Evolutionary conservation across 331 rosid genomes (phyloP).

Genomic region (Acacia pycnantha): DNA sequence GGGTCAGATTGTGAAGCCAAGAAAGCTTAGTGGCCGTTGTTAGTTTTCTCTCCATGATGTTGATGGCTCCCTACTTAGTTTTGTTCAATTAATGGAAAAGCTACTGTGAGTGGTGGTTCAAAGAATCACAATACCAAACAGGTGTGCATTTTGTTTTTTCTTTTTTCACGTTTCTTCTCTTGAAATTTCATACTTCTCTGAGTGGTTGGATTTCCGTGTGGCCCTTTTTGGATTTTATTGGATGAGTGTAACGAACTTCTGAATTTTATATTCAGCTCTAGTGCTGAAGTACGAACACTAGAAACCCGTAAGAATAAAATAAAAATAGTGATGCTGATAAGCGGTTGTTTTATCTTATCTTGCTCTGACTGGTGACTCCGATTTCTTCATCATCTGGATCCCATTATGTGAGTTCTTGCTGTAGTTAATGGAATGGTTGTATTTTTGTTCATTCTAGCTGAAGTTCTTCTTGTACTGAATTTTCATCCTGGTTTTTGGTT

Average conservation of each 20-base stretch:
- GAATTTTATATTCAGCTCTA: background rate
- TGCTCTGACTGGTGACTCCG: background rate
- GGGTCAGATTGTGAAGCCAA: slow-evolving; percentile 35
- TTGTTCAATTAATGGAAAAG: slow-evolving; percentile 37
- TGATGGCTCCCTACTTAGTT: slow-evolving; percentile 27
- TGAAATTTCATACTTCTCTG: background rate
- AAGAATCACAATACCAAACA: slow-evolving; percentile 19
- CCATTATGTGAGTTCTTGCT: slow-evolving; percentile 35
- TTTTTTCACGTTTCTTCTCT: background rate
- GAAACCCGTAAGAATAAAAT: background rate
- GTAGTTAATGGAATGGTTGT: slow-evolving; percentile 5
- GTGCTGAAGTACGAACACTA: slow-evolving; percentile 12
- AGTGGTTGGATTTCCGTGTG: slow-evolving; percentile 29
- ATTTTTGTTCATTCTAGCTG: background rate
- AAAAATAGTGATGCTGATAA: background rate
- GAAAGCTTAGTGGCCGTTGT: slow-evolving; percentile 37
- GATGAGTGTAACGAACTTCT: slow-evolving; percentile 17
- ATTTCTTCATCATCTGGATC: slow-evolving; percentile 17
- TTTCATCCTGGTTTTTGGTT: slow-evolving; percentile 18
- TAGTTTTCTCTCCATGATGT: slow-evolving; percentile 45
- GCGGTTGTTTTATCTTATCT: slow-evolving; percentile 23
- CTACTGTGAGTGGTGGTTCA: slow-evolving; percentile 35
- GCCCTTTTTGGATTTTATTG: slow-evolving; percentile 6
- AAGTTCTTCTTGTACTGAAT: slow-evolving; percentile 19
- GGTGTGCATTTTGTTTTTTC: slow-evolving; percentile 20